Base-by-base conservation (phyloP, 345 rosid species). In the Aquilaria malaccensis region DNA sequence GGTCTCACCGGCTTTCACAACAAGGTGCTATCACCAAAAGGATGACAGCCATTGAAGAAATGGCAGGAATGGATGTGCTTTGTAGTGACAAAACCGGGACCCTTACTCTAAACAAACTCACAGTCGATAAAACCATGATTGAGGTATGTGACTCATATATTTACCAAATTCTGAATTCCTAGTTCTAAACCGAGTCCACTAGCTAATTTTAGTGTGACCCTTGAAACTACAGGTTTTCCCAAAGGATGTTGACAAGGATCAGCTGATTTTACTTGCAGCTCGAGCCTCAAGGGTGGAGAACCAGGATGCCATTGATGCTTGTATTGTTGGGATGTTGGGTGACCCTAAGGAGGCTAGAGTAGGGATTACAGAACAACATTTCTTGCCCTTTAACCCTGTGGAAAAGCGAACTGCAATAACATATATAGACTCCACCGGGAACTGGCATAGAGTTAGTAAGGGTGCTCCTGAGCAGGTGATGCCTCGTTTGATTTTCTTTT, bases 11-110 rank as follows among this genome's bases (percentile, higher is more conserved):
- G 14, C 84, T 85, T 52, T 83, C 92, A 0, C 69, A 85, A 62
- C 92, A 85, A 74, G 92, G 88, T 52, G 88, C 92, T 59, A 85
- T 85, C 50, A 85, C 92, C 33, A 85, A 85, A 79, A 78, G 92
- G 67, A 85, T 85, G 92, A 85, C 88, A 3, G 86, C 92, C n/a
- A 85, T 85, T 7, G 92, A 85, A 70, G 92, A 85, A 70, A 80
- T 85, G 88, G 88, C 86, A 12, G 92, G 92, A 56, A 85, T 85
- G 85, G 88, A 85, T 67, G 88, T 85, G 6, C 77, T 83, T 13
- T 85, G 92, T 62, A 83, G 92, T 63, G 92, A 83, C 64, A 85
- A 83, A 70, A 85, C 92, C 1, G 86, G 92, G 30, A 85, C 92
- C 57, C 88, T 85, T 9, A 85, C 92, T 37, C 86, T 85, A 45